A percentile compares a stretch with the other conserved stretches of the same genome.
These are phyloP conservation scores for Cyamopsis tetragonoloba DNA, from an alignment of 306 rosid species.

Conservation along the genomic window DNA sequence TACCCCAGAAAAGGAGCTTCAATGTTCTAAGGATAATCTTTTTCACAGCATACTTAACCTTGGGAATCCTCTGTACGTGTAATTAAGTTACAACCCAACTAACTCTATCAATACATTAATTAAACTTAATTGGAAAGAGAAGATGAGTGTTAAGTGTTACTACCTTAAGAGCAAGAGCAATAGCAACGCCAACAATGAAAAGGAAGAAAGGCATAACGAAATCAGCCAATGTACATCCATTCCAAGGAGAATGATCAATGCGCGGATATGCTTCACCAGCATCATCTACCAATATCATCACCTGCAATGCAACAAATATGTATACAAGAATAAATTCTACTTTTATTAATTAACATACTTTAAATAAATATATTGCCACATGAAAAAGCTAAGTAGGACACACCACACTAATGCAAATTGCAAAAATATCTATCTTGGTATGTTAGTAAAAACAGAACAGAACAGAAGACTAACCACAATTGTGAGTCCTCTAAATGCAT, in stretches of 20 bases:
- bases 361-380: no score
- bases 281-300: constrained; percentile 71
- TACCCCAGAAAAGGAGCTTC: constrained; percentile 74
- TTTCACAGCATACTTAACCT: constrained; percentile 32
- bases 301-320: constrained; percentile 23
- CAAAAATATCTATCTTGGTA: not conserved
- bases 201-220: constrained; percentile 82
- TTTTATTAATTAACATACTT: no score
- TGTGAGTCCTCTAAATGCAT: constrained; percentile 76
- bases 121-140: no score
- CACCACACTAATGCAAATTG: no score
- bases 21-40: constrained; percentile 52
- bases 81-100: not conserved
- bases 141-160: not conserved
- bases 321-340: no score
- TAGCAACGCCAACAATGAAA: constrained; percentile 69
- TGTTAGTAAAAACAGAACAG: no score
- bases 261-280: constrained; percentile 60
- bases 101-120: no score
- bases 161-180: constrained; percentile 73
- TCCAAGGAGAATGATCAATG: constrained; percentile 79
- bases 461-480: constrained; percentile 49
- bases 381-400: not conserved
- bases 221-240: constrained; percentile 74
- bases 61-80: constrained; percentile 43